These are phyloP conservation scores for Talaromyces islandicus DNA, from an alignment of 2,329 filamentous ascomycete genomes.

Conservation along the genomic window DNA sequence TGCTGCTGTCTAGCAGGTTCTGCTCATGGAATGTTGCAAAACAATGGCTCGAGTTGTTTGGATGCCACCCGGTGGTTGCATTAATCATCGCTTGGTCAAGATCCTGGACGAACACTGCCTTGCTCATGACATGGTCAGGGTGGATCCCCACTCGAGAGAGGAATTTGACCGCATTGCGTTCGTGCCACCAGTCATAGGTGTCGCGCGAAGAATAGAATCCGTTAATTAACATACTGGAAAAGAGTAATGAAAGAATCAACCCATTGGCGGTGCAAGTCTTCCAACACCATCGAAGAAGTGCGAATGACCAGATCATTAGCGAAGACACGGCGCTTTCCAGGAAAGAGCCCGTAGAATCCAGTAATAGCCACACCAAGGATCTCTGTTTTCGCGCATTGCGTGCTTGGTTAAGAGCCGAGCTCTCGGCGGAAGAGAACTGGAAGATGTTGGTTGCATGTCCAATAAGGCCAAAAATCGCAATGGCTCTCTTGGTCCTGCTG, in stretches of 20 bases:
- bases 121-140: slow-evolving; percentile 75
- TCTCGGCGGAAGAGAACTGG: slow-evolving; percentile 30
- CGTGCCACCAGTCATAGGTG: slow-evolving; percentile 74
- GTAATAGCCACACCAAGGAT: slow-evolving; percentile 62
- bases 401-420: slow-evolving; percentile 22
- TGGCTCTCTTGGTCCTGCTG: slow-evolving; percentile 43
- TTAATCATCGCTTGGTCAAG: slow-evolving; percentile 59
- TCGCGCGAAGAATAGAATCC: slow-evolving; percentile 68
- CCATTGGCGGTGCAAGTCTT: slow-evolving; percentile 66
- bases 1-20: slow-evolving; percentile 26
- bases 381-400: slow-evolving; percentile 55
- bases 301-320: slow-evolving; percentile 71
- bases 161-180: slow-evolving; percentile 71
- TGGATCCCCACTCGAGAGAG: slow-evolving; percentile 76
- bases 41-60: slow-evolving; percentile 31
- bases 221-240: slow-evolving; percentile 66
- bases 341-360: slow-evolving; percentile 67
- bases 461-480: slow-evolving; percentile 44
- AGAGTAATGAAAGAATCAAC: slow-evolving; percentile 64
- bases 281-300: slow-evolving; percentile 58
- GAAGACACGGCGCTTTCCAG: slow-evolving; percentile 69
- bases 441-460: slow-evolving; percentile 38
- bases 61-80: slow-evolving; percentile 23
- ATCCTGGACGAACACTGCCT: slow-evolving; percentile 76
- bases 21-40: slow-evolving; percentile 41